These are phyloP conservation scores for Penicillium sclerotigenum DNA, from an alignment of 2,329 filamentous ascomycete species.

Conservation along the genomic window DNA sequence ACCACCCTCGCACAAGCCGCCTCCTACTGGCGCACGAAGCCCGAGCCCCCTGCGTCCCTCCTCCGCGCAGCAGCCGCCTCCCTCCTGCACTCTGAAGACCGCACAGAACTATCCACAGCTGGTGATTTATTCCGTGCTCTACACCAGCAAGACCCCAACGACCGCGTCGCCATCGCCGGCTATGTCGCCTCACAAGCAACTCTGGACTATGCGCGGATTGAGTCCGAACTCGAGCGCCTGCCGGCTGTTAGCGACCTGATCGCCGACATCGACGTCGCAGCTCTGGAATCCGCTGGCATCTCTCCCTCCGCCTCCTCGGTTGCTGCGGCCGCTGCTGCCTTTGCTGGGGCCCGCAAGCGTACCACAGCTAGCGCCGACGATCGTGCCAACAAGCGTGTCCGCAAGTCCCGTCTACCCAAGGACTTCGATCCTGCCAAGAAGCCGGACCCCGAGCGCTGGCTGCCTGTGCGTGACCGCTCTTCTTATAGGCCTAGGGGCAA, in stretches of 20 bases:
- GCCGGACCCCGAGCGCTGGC: slow-evolving; percentile 87
- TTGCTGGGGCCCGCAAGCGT: slow-evolving; percentile 42
- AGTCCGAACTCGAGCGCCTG: slow-evolving; percentile 37
- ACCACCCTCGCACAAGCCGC: slow-evolving; percentile 75
- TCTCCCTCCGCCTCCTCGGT: slow-evolving; percentile 32
- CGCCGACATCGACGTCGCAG: slow-evolving; percentile 41
- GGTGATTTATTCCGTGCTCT: slow-evolving; percentile 76
- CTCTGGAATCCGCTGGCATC: slow-evolving; percentile 47
- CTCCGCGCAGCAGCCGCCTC: slow-evolving; percentile 79
- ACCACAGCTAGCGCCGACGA: slow-evolving; percentile 29
- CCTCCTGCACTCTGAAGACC: slow-evolving; percentile 70
- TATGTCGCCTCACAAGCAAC: slow-evolving; percentile 79
- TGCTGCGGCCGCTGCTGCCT: slow-evolving; percentile 32
- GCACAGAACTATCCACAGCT: slow-evolving; percentile 66
- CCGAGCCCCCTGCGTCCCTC: slow-evolving; percentile 60
- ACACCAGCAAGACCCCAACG: slow-evolving; percentile 59
- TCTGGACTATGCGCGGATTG: slow-evolving; percentile 36
- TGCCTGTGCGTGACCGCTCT: slow-evolving; percentile 84
- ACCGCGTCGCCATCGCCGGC: slow-evolving; percentile 71
- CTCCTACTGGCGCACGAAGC: slow-evolving; percentile 70
- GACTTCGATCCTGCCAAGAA: slow-evolving; percentile 68
- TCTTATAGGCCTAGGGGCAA: slow-evolving; percentile 86
- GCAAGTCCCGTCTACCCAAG: slow-evolving; percentile 48
- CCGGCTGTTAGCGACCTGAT: slow-evolving; percentile 43
- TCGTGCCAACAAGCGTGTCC: slow-evolving; percentile 41